Percentiles rank a stretch among this genome's conserved stretches.
Conservation (phyloP, 768 basidiomycete species). For the Asterophora parasitica region DNA sequence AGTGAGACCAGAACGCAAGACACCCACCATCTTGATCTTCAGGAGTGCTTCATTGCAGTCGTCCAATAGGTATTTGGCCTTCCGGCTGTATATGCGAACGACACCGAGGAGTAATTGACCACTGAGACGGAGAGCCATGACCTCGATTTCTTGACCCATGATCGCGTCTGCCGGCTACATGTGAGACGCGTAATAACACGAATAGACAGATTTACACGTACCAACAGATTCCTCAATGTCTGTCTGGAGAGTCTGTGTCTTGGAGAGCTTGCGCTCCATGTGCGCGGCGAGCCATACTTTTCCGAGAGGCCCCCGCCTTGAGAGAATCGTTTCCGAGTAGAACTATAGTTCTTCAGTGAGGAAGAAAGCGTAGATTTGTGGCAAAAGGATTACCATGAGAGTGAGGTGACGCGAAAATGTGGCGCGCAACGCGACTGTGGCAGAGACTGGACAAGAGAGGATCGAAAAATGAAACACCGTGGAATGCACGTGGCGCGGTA, state of each 20-base stretch:
- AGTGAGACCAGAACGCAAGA: neutral
- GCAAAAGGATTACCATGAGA: conserved; percentile 24
- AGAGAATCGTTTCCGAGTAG: conserved; percentile 91
- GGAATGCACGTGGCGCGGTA: conserved; percentile 13
- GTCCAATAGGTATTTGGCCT: conserved; percentile 95
- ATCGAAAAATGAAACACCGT: conserved; percentile 15
- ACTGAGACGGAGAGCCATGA: conserved; percentile 94
- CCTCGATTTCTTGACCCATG: conserved; percentile 86
- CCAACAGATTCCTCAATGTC: conserved; percentile 94
- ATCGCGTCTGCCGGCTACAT: conserved; percentile 62
- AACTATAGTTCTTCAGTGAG: conserved; percentile 45
- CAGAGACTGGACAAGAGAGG: conserved; percentile 13
- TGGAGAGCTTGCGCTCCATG: conserved; percentile 97
- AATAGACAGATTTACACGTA: conserved; percentile 28
- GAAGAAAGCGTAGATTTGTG: neutral
- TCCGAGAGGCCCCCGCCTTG: conserved; percentile 88
- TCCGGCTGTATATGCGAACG: conserved; percentile 94
- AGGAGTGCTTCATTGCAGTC: conserved; percentile 96
- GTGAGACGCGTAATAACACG: neutral
- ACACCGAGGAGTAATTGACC: conserved; percentile 96
- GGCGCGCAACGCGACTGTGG: conserved; percentile 22
- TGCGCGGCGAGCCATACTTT: conserved; percentile 99
- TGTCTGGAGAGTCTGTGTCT: conserved; percentile 89
- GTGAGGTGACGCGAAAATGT: conserved; percentile 16
- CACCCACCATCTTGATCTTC: conserved; percentile 86